Evolutionary conservation across 139 green algal species (phyloP), one percentile per base, ranked within the genome.

Genomic region (Tetraselmis striata): DNA sequence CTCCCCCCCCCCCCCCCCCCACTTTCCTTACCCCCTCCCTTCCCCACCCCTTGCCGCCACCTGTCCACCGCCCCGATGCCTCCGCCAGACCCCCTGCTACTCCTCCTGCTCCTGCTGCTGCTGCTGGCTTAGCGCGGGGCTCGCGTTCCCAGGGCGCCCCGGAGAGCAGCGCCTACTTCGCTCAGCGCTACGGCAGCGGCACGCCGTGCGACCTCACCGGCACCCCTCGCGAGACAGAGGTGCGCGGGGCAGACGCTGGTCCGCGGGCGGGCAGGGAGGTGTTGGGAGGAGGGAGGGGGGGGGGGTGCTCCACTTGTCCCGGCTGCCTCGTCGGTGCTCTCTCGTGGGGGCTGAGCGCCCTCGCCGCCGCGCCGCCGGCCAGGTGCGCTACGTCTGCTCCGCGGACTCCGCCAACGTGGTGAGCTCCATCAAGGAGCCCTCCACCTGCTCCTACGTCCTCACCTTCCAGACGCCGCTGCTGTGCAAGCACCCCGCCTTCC

Each of bases 361-460:
- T 28, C 28, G n/a, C 29, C 11, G 2, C 77, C 77, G 1, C 2
- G 5, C 22, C 30, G 30, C 11, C 2, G 2, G 30, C 30, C 87
- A 93, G 90, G 89, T 96, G 18, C 88, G 90, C 1, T 96, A 92
- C 82, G 87, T 84, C 0, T 97, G 92, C 80, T 78, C 85, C 25
- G 77, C 77, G 25, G 84, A 89, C 30, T 77, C 59, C 0, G 79
- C 32, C 31, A 91, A 93, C 32, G 23, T 81, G 18, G 82, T 97
- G 22, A 75, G 85, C 1, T 86, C 83, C 23, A 83, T 96, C 45
- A 89, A 90, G 83, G 94, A 98, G 88, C 92, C 93, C 26, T 81
- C 90, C 32, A 94, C 92, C 30, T 98, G 94, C 84, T 82, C 88
- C 74, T 98, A 98, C 82, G 59, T 93, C 26, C 84, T 95, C 59